Percentiles rank a stretch among this genome's conserved stretches.
Conservation (phyloP, 1,284 basidiomycete genomes). For the Ceratorhiza oryzae-sativae region DNA sequence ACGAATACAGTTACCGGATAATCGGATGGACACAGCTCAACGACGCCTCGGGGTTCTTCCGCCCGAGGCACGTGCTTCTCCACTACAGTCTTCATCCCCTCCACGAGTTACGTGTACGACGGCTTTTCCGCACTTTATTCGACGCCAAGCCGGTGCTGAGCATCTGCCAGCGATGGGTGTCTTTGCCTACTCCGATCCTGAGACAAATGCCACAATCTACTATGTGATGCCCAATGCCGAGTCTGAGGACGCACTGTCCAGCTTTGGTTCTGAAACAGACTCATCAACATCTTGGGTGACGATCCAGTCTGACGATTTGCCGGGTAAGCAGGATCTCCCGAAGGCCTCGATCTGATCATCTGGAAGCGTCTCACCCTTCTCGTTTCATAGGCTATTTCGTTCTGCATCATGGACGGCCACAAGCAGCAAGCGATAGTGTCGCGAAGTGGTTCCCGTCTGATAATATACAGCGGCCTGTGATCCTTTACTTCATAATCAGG, state of each 20-base stretch:
- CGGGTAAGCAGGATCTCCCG: neutral
- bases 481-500: neutral
- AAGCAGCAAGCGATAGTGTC: neutral
- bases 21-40: no score
- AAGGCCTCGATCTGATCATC: no score
- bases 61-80: no score
- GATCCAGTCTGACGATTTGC: neutral
- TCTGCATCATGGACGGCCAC: neutral
- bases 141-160: no score
- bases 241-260: neutral
- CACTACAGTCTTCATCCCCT: no score
- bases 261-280: neutral
- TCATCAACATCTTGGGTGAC: neutral
- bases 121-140: no score
- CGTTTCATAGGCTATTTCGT: neutral
- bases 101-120: no score
- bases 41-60: no score
- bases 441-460: neutral
- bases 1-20: no score
- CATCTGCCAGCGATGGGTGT: no score
- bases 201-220: slow-evolving; percentile 18
- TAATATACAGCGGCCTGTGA: neutral
- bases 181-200: neutral
- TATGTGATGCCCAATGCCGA: neutral
- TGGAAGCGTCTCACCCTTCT: no score